phyloP scores from a whole-genome alignment of 371 early-diverging fungal genomes.

The Lichtheimia hyalospora region DNA sequence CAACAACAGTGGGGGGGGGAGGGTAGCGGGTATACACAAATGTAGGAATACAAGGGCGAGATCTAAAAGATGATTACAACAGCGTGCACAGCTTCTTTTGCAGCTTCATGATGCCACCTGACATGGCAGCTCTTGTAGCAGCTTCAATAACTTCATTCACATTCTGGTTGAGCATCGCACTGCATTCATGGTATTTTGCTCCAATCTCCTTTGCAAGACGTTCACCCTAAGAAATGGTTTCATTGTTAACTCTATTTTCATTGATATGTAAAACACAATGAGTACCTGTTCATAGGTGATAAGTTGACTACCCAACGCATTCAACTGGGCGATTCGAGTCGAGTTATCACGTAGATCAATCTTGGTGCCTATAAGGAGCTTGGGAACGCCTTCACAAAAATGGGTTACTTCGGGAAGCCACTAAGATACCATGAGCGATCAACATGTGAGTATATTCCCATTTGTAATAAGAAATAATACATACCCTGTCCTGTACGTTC shows the following conservation, averaged over 20 bases:
- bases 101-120: conserved; percentile 40
- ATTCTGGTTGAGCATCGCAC: conserved; percentile 43
- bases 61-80: conserved; percentile 1
- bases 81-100: conserved; percentile 32
- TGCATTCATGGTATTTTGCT: conserved; percentile 53
- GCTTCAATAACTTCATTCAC: conserved; percentile 51
- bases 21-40: neutral
- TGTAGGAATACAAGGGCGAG: neutral
- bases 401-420: conserved; percentile 87
- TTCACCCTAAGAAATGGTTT: conserved; percentile 38
- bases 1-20: too few species aligned
- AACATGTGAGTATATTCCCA: neutral
- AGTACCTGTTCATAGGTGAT: conserved; percentile 35
- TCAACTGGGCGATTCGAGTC: conserved; percentile 30
- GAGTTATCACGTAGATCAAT: conserved; percentile 71
- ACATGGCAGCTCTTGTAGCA: conserved; percentile 44
- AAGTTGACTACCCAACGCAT: conserved; percentile 33
- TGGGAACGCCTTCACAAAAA: conserved; percentile 82
- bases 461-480: neutral
- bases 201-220: conserved; percentile 48
- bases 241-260: neutral
- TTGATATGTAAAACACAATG: conserved; percentile 1
- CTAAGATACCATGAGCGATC: conserved; percentile 28
- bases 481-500: conserved; percentile 63
- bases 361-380: conserved; percentile 89